A percentile compares a stretch with the other conserved stretches of the same genome.
phyloP scores from a whole-genome alignment of 495 filamentous ascomycete genomes.

The Polyplosphaeria fusca region DNA sequence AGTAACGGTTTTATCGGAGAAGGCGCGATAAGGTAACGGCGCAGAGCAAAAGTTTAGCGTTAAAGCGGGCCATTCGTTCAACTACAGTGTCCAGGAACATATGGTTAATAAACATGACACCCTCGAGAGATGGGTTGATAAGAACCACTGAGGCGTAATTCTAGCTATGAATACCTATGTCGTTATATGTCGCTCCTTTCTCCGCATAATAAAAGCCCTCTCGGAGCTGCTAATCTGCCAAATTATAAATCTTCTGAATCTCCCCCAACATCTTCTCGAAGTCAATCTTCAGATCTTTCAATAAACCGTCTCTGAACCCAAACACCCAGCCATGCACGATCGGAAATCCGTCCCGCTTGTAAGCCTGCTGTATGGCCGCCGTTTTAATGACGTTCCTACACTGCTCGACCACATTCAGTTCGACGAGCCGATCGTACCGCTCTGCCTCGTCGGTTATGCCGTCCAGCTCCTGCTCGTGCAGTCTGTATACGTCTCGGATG shows the following conservation, averaged over 20 bases:
- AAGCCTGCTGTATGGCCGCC: slow-evolving; percentile 53
- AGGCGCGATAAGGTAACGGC: no score
- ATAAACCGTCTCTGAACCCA: slow-evolving; percentile 50
- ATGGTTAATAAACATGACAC: no score
- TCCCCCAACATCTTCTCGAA: slow-evolving; percentile 42
- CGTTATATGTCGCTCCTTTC: no score
- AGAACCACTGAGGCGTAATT: no score
- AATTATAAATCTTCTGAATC: slow-evolving; percentile 55
- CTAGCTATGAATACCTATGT: no score
- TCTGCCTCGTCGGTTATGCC: slow-evolving; percentile 45
- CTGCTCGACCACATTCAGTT: slow-evolving; percentile 60
- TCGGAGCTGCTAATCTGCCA: slow-evolving; percentile 20
- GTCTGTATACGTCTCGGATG: slow-evolving; percentile 58
- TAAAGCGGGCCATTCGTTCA: no score
- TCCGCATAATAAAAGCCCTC: neutral
- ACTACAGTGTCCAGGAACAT: no score
- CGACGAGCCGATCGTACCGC: slow-evolving; percentile 55
- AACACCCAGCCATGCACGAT: slow-evolving; percentile 59
- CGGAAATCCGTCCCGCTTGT: slow-evolving; percentile 50
- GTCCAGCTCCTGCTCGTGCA: slow-evolving; percentile 57
- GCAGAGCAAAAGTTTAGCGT: no score
- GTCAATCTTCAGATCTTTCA: slow-evolving; percentile 51
- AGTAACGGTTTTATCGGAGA: no score
- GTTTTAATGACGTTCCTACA: slow-evolving; percentile 59
- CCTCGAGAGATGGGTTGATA: no score